Evolutionary conservation across 352 stramenopile genomes (phyloP), one percentile per base, ranked within the genome.

Genomic region (Pythium monospermum): DNA sequence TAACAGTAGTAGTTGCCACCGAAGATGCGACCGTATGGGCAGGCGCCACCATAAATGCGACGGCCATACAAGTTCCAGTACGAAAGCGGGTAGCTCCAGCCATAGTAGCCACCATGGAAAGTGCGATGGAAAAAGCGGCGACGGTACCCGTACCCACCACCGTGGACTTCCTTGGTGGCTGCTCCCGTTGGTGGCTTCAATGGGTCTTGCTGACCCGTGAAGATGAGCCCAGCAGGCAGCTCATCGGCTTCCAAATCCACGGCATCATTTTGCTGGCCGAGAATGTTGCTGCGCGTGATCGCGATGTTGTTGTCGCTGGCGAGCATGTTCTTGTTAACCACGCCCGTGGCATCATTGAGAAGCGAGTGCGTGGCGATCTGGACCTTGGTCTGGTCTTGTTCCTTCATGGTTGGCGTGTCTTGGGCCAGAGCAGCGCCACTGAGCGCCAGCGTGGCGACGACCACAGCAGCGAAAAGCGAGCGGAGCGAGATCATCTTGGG

Each of bases 31-130:
- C 53, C 56, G 31, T 66, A 78, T 15, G n/a, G 0, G 36, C 66
- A 79, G 30, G 10, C 44, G 23, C 38, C 37, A 2, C 63, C 66
- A 57, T 65, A 79, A 44, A 71, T 46, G 11, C 31, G 32, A 33
- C 52, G 63, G 11, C 66, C 69, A 21, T 58, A 69, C 4, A 19
- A 28, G 57, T 73, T 65, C 66, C 66, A 79, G 48, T 64, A 79
- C 21, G 35, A 22, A 7, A 73, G 23, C 39, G 69, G 66, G 49
- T 79, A 79, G 53, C 63, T 59, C 60, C 59, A 79, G 43, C 64
- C 66, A 21, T 68, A 73, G 42, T 61, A 51, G 27, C 53, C 56
- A 21, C 67, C 50, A 28, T 61, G 60, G 32, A 3, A 6, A 31
- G 39, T 58, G n/a, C 51, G 56, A 43, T 43, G 64, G 23, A 50